A percentile compares a stretch with the other conserved stretches of the same genome.
These are phyloP conservation scores for Yamadazyma paraphyllophila DNA, from an alignment of 805 yeast genomes.

Conservation along the genomic window DNA sequence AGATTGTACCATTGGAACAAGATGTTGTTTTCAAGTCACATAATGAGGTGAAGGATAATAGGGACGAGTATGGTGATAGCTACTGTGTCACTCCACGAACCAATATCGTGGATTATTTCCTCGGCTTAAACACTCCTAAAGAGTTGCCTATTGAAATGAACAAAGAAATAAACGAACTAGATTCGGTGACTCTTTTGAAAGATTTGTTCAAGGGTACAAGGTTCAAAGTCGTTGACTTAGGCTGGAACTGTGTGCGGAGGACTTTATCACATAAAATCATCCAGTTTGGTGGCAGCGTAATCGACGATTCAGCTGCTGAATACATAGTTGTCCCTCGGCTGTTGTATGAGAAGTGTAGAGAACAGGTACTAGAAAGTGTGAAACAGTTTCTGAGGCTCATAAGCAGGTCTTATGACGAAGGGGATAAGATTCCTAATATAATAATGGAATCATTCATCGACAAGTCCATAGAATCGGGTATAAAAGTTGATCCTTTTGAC, in stretches of 20 bases:
- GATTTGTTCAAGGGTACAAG: slow-evolving; percentile 19
- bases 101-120: slow-evolving; percentile 7
- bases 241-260: slow-evolving; percentile 6
- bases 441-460: slow-evolving; percentile 33
- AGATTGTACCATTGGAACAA: slow-evolving; percentile 58
- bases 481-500: slow-evolving; percentile 31
- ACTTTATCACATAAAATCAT: slow-evolving; percentile 27
- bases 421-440: slow-evolving; percentile 28
- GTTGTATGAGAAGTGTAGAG: slow-evolving; percentile 8
- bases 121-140: neutral
- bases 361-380: slow-evolving; percentile 6
- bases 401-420: slow-evolving; percentile 7
- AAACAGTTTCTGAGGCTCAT: slow-evolving; percentile 17
- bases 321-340: slow-evolving; percentile 14
- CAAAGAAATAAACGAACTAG: neutral
- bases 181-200: slow-evolving; percentile 2
- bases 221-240: slow-evolving; percentile 27
- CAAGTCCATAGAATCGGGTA: slow-evolving; percentile 23
- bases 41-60: slow-evolving; percentile 27
- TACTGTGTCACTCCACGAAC: slow-evolving; percentile 24
- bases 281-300: slow-evolving; percentile 45
- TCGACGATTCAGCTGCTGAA: slow-evolving; percentile 5
- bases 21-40: slow-evolving; percentile 45
- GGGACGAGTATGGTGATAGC: slow-evolving; percentile 67
- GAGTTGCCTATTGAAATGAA: neutral